Evolutionary conservation across 2,329 filamentous ascomycete species (phyloP).

Genomic region (Plenodomus biglobosus): DNA sequence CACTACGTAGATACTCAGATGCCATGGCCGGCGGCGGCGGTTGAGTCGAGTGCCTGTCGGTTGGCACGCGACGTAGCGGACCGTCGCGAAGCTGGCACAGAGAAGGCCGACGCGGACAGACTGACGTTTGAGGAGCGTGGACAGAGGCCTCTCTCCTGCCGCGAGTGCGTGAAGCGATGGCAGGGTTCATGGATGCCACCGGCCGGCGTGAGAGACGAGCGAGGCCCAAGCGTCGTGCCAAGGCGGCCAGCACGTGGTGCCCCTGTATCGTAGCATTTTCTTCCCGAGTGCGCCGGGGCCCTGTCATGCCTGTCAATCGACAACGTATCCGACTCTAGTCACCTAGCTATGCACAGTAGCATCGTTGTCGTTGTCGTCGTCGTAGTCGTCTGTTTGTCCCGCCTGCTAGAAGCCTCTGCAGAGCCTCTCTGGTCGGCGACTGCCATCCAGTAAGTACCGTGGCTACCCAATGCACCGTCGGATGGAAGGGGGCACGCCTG

Average conservation of each 20-base stretch:
- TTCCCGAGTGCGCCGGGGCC: slow-evolving; percentile 8
- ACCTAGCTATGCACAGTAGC: too few relatives aligned
- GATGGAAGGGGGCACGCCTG: background rate
- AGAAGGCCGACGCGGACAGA: slow-evolving; percentile 15
- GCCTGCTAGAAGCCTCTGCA: too few relatives aligned
- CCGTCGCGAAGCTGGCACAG: slow-evolving; percentile 18
- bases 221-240: slow-evolving; percentile 10
- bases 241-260: slow-evolving; percentile 27
- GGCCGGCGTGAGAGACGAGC: slow-evolving; percentile 6
- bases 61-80: slow-evolving; percentile 9
- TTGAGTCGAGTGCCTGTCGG: background rate
- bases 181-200: slow-evolving; percentile 10
- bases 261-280: slow-evolving; percentile 20
- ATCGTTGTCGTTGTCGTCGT: background rate
- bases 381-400: too few relatives aligned
- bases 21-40: slow-evolving; percentile 2
- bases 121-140: slow-evolving; percentile 23
- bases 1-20: too few relatives aligned
- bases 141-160: slow-evolving; percentile 16
- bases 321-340: too few relatives aligned
- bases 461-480: background rate
- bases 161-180: slow-evolving; percentile 17
- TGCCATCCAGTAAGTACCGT: too few relatives aligned
- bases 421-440: too few relatives aligned
- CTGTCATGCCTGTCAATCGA: background rate